Conservation (phyloP, 805 yeast genomes). For the Candida patagonica region DNA sequence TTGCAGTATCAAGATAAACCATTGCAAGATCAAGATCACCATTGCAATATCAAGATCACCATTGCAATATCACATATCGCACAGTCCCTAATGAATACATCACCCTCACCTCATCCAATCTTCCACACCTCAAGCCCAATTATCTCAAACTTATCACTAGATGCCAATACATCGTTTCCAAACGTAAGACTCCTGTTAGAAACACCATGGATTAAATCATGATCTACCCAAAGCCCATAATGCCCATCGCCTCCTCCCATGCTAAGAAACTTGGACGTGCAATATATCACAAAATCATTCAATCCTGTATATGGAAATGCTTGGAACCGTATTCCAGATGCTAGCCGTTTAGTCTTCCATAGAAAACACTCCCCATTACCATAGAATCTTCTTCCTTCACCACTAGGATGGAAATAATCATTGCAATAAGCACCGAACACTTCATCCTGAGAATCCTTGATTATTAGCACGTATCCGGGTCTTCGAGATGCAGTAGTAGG, state of each 20-base stretch:
- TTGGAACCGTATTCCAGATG: slow-evolving; percentile 40
- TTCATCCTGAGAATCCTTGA: slow-evolving; percentile 55
- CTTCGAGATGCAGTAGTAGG: slow-evolving; percentile 27
- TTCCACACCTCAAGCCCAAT: slow-evolving; percentile 82
- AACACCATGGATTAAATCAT: slow-evolving; percentile 64
- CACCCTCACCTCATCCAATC: slow-evolving; percentile 29
- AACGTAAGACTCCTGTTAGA: slow-evolving; percentile 73
- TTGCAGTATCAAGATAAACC: too few species aligned
- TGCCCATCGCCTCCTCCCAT: slow-evolving; percentile 91
- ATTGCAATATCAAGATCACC: too few species aligned
- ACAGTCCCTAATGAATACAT: too few species aligned
- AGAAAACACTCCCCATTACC: slow-evolving; percentile 95
- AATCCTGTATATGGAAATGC: slow-evolving; percentile 84
- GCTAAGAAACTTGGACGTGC: slow-evolving; percentile 67
- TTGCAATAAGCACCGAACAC: slow-evolving; percentile 71
- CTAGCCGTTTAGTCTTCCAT: slow-evolving; percentile 60
- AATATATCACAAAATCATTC: slow-evolving; percentile 77
- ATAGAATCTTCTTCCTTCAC: slow-evolving; percentile 65
- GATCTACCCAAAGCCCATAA: slow-evolving; percentile 85
- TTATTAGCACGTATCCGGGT: slow-evolving; percentile 65
- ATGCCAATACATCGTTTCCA: slow-evolving; percentile 74
- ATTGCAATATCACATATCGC: too few species aligned
- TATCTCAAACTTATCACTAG: slow-evolving; percentile 56
- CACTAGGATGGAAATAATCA: slow-evolving; percentile 59
- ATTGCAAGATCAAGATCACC: too few species aligned